Evolutionary conservation across 2,329 filamentous ascomycete species (phyloP), one percentile per base, ranked within the genome.

Genomic region (Colletotrichum incanum): DNA sequence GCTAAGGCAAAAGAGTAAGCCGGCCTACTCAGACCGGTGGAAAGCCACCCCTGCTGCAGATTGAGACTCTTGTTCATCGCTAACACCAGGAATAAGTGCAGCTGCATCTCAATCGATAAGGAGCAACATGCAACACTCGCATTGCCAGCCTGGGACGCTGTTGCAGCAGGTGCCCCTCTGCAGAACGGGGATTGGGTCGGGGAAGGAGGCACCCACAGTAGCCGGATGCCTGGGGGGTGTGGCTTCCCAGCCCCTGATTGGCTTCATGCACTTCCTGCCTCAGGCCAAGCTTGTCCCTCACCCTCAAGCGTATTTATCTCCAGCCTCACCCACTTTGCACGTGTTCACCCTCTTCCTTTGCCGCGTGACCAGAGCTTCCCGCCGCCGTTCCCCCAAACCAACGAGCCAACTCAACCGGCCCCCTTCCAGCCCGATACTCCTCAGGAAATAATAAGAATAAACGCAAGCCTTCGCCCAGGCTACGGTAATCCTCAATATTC

Each of bases 301-400:
- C 63, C 50, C 62, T 67, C 65, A 63, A 72, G 71, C 73, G 74
- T 80, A 80, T 81, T 80, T 81, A 81, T 81, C 77, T 76, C 75
- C 79, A 77, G 75, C 78, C 78, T 79, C 79, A 80, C 79, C 77
- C 79, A 80, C 77, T 73, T 79, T 81, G 80, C 82, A 83, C 82
- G 82, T 83, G 82, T 81, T 82, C 78, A 77, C 77, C 76, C 76
- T 78, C 76, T 78, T 80, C 76, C 76, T 76, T 77, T 76, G 77
- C 81, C 82, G 80, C 82, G 81, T 83, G 82, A 83, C 81, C 80
- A 68, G 65, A 72, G 65, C 70, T 72, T 70, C 70, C 70, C 66
- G 70, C 60, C 70, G 70, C 59, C 64, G 63, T 55, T 64, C 54
- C 56, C 61, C 68, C 18, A 65, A 62, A 45, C 67, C 72, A 59